Evolutionary conservation across 2,329 filamentous ascomycete genomes (phyloP).

Genomic region (Pseudomassariella vexata): DNA sequence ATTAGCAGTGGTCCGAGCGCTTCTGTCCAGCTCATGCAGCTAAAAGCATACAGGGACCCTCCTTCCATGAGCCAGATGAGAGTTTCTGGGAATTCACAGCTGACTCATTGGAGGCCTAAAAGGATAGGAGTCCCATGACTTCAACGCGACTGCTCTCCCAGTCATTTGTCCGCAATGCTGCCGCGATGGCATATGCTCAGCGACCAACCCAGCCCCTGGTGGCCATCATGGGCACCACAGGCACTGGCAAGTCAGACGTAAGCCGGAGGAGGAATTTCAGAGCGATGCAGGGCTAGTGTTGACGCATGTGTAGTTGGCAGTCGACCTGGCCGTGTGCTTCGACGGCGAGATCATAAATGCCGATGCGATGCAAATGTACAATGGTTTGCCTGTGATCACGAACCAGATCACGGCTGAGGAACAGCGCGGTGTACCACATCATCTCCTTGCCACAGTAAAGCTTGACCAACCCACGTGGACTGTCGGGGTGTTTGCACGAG

Average conservation of each 20-base stretch:
- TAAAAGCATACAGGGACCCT: too few relatives aligned
- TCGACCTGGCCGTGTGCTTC: slow-evolving; percentile 76
- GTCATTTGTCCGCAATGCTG: slow-evolving; percentile 15
- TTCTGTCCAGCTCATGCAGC: too few relatives aligned
- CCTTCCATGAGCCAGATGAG: too few relatives aligned
- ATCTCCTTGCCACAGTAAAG: slow-evolving; percentile 75
- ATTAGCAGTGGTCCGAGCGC: too few relatives aligned
- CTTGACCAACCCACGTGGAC: slow-evolving; percentile 77
- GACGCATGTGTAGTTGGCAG: slow-evolving; percentile 60
- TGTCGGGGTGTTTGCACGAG: slow-evolving; percentile 68
- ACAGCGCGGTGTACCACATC: slow-evolving; percentile 75
- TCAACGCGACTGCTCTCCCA: background rate
- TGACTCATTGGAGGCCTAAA: too few relatives aligned
- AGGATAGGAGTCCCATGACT: too few relatives aligned
- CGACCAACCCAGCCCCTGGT: slow-evolving; percentile 58
- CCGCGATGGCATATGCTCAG: slow-evolving; percentile 31
- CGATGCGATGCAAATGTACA: slow-evolving; percentile 97
- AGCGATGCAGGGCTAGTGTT: slow-evolving; percentile 3
- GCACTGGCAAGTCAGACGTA: slow-evolving; percentile 60
- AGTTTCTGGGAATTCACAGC: too few relatives aligned
- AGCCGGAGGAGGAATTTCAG: too few relatives aligned
- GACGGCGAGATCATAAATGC: slow-evolving; percentile 95
- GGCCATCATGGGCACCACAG: slow-evolving; percentile 81
- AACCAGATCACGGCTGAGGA: slow-evolving; percentile 81
- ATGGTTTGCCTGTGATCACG: slow-evolving; percentile 85